Evolutionary conservation across 352 stramenopile genomes (phyloP).

Genomic region (Phytophthora pistaciae): DNA sequence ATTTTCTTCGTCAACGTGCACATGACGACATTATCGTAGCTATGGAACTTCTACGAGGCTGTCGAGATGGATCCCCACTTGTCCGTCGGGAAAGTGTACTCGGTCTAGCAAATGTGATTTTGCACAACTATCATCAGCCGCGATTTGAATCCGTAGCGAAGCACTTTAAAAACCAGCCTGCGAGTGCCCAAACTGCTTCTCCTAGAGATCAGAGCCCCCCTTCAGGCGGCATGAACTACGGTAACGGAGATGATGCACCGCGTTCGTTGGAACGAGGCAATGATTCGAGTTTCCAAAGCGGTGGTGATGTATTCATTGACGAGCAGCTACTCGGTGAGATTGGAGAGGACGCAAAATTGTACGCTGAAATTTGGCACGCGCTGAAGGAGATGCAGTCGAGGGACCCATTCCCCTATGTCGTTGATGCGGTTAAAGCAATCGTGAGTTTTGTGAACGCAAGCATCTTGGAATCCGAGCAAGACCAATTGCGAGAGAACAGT

Average conservation of each 20-base stretch:
- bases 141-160: constrained; percentile 88
- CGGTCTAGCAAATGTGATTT: constrained; percentile 83
- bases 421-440: constrained; percentile 66
- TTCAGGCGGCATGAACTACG: constrained; percentile 11
- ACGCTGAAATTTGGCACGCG: constrained; percentile 87
- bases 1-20: constrained; percentile 66
- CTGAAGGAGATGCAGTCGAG: constrained; percentile 87
- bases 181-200: constrained; percentile 10
- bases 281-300: constrained; percentile 19
- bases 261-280: constrained; percentile 19
- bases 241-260: constrained; percentile 16
- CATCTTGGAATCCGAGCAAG: constrained; percentile 65
- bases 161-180: constrained; percentile 74
- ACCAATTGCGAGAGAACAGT: constrained; percentile 49
- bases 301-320: constrained; percentile 51
- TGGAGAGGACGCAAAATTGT: constrained; percentile 78
- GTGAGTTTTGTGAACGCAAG: constrained; percentile 72
- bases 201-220: constrained; percentile 7
- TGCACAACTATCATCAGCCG: constrained; percentile 89
- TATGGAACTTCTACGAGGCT: constrained; percentile 72
- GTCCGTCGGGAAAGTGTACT: constrained; percentile 87
- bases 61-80: constrained; percentile 84
- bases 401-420: constrained; percentile 88
- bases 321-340: constrained; percentile 53
- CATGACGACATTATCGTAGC: constrained; percentile 79